A percentile compares a stretch with the other conserved stretches of the same genome.
These are phyloP conservation scores for Dioscorea zingiberensis DNA, from an alignment of 106 monocot species.

Conservation along the genomic window DNA sequence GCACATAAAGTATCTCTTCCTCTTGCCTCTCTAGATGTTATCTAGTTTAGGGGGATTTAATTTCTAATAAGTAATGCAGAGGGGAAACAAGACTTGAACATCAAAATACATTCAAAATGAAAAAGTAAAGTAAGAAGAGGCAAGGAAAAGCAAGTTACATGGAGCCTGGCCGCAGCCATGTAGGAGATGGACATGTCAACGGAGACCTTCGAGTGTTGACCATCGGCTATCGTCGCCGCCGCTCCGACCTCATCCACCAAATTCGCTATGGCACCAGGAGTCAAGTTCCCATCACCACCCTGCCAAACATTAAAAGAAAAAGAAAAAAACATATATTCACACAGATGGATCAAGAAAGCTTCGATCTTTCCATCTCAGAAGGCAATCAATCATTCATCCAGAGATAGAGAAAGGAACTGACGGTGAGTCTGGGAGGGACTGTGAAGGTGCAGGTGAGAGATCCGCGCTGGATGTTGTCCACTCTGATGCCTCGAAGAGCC, in stretches of 20 bases:
- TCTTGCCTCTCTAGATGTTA: too few species aligned
- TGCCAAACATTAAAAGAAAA: slow-evolving; percentile 7
- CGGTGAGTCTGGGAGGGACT: slow-evolving; percentile 75
- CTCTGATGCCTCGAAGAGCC: slow-evolving; percentile 54
- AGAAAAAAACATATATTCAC: slow-evolving; percentile 23
- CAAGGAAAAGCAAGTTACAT: slow-evolving; percentile 22
- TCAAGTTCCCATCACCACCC: slow-evolving; percentile 53
- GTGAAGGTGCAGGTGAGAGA: slow-evolving; percentile 68
- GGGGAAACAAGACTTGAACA: too few species aligned
- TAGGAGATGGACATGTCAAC: slow-evolving; percentile 77
- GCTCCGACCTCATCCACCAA: slow-evolving; percentile 78
- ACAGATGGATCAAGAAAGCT: neutral
- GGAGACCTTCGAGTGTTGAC: slow-evolving; percentile 53
- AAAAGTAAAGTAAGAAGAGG: too few species aligned
- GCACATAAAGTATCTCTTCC: too few species aligned
- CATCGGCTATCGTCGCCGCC: slow-evolving; percentile 31
- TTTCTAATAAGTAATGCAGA: too few species aligned
- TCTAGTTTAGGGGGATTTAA: too few species aligned
- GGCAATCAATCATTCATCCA: too few species aligned
- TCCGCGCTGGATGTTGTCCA: slow-evolving; percentile 51
- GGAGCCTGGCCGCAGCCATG: slow-evolving; percentile 38
- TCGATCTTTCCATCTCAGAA: neutral
- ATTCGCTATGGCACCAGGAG: slow-evolving; percentile 59
- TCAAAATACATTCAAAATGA: too few species aligned
- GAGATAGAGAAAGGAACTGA: too few species aligned